Evolutionary conservation across 805 yeast species (phyloP).

Genomic region (Metschnikowia proteae): DNA sequence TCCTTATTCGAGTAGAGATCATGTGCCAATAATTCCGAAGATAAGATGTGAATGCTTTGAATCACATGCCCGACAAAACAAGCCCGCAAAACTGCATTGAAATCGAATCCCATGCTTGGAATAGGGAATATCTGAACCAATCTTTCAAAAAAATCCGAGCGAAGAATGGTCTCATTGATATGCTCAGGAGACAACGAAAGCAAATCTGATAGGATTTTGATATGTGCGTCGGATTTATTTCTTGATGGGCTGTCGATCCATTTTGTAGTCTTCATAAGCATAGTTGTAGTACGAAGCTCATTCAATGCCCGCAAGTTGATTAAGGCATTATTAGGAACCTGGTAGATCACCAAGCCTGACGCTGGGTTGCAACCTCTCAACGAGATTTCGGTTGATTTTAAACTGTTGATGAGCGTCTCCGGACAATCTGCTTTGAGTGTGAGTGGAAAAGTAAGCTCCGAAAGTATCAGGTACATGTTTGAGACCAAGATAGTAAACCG

Average conservation of each 20-base stretch:
- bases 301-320: slow-evolving; percentile 52
- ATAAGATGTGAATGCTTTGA: slow-evolving; percentile 36
- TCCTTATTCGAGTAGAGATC: slow-evolving; percentile 22
- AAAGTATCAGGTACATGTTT: slow-evolving; percentile 34
- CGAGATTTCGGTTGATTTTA: slow-evolving; percentile 63
- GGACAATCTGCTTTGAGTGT: slow-evolving; percentile 34
- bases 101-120: slow-evolving; percentile 41
- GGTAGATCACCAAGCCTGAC: slow-evolving; percentile 48
- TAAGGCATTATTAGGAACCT: slow-evolving; percentile 58
- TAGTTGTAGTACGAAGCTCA: slow-evolving; percentile 36
- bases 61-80: slow-evolving; percentile 53
- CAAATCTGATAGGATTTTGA: slow-evolving; percentile 33
- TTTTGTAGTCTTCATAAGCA: slow-evolving; percentile 31
- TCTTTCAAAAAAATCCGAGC: slow-evolving; percentile 50
- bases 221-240: slow-evolving; percentile 28
- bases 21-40: slow-evolving; percentile 26
- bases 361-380: slow-evolving; percentile 47
- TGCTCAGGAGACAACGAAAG: slow-evolving; percentile 29
- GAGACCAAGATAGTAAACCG: slow-evolving; percentile 28
- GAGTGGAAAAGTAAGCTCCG: slow-evolving; percentile 37
- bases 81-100: slow-evolving; percentile 44
- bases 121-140: slow-evolving; percentile 50
- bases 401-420: slow-evolving; percentile 48
- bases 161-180: slow-evolving; percentile 33
- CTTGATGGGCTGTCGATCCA: slow-evolving; percentile 30